phyloP scores from a whole-genome alignment of 1,139 yeast genomes.

The Kodamaea anthophila region DNA sequence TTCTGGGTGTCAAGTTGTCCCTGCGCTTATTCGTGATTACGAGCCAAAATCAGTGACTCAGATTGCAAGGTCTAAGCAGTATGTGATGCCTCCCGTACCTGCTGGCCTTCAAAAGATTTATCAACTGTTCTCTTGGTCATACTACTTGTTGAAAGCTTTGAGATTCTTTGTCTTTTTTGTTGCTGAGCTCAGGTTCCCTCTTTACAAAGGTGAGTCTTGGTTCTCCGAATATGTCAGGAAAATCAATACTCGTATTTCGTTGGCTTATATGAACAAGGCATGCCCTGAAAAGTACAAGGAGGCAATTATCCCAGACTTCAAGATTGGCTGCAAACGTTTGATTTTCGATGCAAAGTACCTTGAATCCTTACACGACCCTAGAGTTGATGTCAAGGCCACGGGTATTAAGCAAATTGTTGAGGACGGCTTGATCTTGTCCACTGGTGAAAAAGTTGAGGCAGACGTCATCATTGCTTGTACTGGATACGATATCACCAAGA shows the following conservation, averaged over 20 bases:
- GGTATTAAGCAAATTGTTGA: slow-evolving; percentile 24
- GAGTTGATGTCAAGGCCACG: slow-evolving; percentile 22
- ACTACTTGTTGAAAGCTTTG: slow-evolving; percentile 22
- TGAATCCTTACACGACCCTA: slow-evolving; percentile 28
- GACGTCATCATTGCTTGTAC: slow-evolving; percentile 43
- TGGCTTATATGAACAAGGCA: slow-evolving; percentile 23
- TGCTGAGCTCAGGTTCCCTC: slow-evolving; percentile 33
- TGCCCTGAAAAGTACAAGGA: slow-evolving; percentile 33
- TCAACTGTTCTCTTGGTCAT: slow-evolving; percentile 19
- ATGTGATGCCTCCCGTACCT: slow-evolving; percentile 37
- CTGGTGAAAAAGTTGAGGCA: slow-evolving; percentile 26
- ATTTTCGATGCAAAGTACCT: slow-evolving; percentile 35
- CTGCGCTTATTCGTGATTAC: slow-evolving; percentile 23
- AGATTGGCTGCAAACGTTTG: slow-evolving; percentile 40
- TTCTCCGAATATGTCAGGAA: slow-evolving; percentile 24
- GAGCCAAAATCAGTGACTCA: slow-evolving; percentile 28
- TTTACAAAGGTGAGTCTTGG: slow-evolving; percentile 28
- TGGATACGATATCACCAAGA: slow-evolving; percentile 27
- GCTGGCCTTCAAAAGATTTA: slow-evolving; percentile 17
- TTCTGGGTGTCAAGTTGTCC: slow-evolving; percentile 19
- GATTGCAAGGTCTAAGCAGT: slow-evolving; percentile 33
- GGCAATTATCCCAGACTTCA: slow-evolving; percentile 31
- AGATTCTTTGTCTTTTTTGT: slow-evolving; percentile 23
- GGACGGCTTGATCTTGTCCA: slow-evolving; percentile 24
- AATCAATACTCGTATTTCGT: slow-evolving; percentile 16